Evolutionary conservation across 345 rosid genomes (phyloP).

Genomic region (Eucalyptus coolabah): DNA sequence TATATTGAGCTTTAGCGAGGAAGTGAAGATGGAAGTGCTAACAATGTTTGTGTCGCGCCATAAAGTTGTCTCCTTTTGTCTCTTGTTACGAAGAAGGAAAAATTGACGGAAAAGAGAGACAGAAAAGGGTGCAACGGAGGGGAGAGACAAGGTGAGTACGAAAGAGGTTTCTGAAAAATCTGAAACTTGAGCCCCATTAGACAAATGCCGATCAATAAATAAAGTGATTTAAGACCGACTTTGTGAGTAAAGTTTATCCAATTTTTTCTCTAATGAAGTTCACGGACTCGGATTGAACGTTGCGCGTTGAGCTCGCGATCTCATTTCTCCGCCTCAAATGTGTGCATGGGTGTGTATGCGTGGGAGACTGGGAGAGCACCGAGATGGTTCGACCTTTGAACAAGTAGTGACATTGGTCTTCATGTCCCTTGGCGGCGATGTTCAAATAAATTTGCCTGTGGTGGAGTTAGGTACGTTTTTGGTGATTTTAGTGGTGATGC

Average conservation of each 20-base stretch:
- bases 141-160: neutral
- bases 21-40: neutral
- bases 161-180: neutral
- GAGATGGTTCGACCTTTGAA: too few relatives aligned
- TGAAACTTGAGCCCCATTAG: neutral
- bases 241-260: neutral
- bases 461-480: too few relatives aligned
- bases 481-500: too few relatives aligned
- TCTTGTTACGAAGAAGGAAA: neutral
- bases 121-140: neutral
- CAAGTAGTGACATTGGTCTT: too few relatives aligned
- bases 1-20: neutral
- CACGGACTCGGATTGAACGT: too few relatives aligned
- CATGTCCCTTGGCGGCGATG: too few relatives aligned
- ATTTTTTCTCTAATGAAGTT: too few relatives aligned
- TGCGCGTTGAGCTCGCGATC: too few relatives aligned
- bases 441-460: too few relatives aligned
- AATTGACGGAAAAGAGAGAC: neutral
- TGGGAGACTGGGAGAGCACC: accelerated
- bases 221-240: neutral
- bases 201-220: too few relatives aligned
- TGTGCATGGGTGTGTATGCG: too few relatives aligned
- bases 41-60: neutral
- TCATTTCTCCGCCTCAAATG: too few relatives aligned
- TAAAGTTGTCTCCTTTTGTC: neutral